Evolutionary conservation across 805 yeast genomes (phyloP).

Genomic region (Millerozyma miso): DNA sequence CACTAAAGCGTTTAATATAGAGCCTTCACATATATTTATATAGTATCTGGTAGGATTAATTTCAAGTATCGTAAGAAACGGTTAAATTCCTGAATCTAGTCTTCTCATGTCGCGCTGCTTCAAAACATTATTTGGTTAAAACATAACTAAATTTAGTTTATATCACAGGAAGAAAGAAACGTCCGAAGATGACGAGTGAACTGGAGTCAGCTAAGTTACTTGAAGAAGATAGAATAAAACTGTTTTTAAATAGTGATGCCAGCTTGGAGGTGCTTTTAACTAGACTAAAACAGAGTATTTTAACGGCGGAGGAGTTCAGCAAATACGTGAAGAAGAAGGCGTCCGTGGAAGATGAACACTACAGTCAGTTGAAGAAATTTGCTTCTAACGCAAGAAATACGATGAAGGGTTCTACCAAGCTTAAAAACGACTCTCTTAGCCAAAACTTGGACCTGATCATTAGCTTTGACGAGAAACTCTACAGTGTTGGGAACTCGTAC

Average conservation of each 20-base stretch:
- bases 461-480: constrained; percentile 71
- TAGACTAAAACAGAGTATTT: constrained; percentile 73
- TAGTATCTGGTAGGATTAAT: not conserved
- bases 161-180: not conserved
- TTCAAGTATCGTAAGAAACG: not conserved
- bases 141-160: too few relatives aligned
- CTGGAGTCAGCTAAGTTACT: constrained; percentile 24
- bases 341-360: constrained; percentile 72
- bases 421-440: constrained; percentile 65
- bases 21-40: not conserved
- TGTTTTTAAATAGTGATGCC: constrained; percentile 62
- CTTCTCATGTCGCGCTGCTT: not conserved
- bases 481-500: constrained; percentile 67
- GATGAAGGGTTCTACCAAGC: constrained; percentile 39
- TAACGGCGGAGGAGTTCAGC: constrained; percentile 81
- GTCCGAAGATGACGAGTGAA: constrained; percentile 5
- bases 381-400: constrained; percentile 51
- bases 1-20: not conserved
- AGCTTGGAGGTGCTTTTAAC: constrained; percentile 70
- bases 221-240: constrained; percentile 46
- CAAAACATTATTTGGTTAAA: not conserved
- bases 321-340: constrained; percentile 77
- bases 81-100: not conserved
- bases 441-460: constrained; percentile 63
- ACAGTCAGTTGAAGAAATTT: constrained; percentile 67